These are phyloP conservation scores for Plasmodium cynomolgi DNA, from an alignment of 169 alveolate genomes.

Conservation along the genomic window DNA sequence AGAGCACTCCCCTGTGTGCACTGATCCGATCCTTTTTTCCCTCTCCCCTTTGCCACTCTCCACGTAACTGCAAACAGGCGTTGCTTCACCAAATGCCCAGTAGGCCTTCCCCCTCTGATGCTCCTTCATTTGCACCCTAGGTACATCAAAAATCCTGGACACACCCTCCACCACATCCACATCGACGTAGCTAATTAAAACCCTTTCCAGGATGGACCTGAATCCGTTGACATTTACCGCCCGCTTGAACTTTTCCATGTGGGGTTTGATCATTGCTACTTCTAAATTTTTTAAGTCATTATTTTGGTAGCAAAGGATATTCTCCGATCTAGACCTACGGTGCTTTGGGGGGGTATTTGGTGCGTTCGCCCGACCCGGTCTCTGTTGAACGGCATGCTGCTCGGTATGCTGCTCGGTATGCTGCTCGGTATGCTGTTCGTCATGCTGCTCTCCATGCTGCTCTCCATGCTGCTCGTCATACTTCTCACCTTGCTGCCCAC, in stretches of 20 bases:
- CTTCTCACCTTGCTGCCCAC: background rate
- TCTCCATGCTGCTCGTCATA: background rate
- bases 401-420: background rate
- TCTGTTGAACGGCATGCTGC: background rate
- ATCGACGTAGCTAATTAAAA: background rate
- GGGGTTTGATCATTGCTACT: constrained; percentile 62
- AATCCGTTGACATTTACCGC: constrained; percentile 33
- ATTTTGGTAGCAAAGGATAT: background rate
- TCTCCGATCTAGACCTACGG: constrained; percentile 41
- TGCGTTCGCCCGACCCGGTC: background rate
- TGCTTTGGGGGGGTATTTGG: background rate
- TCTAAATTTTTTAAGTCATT: constrained; percentile 25
- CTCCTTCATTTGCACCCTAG: background rate
- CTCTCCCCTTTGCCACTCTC: background rate
- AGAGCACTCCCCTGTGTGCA: background rate
- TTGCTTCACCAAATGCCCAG: background rate
- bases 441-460: background rate
- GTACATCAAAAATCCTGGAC: background rate
- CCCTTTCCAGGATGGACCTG: constrained; percentile 9
- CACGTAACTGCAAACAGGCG: background rate
- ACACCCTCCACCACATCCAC: background rate
- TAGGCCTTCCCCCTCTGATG: background rate
- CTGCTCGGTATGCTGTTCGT: no score
- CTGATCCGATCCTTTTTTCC: background rate
- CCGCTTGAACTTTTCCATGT: constrained; percentile 24